phyloP scores from a whole-genome alignment of 257 asterid species.

The Capsicum baccatum region DNA sequence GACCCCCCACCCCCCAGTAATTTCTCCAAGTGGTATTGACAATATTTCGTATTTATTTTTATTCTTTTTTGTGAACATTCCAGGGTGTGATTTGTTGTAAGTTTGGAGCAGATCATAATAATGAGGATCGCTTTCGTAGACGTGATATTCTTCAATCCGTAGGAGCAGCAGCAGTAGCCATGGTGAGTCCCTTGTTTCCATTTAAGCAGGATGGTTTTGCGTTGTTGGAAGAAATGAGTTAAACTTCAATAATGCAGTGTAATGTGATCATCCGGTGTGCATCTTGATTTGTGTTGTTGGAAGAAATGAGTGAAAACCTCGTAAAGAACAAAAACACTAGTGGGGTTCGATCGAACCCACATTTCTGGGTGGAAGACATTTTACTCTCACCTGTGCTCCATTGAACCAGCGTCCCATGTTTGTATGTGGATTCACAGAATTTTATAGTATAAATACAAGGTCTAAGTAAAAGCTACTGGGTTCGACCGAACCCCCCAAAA shows the following conservation, averaged over 20 bases:
- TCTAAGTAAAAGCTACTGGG: too few species aligned
- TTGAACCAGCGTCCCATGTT: too few species aligned
- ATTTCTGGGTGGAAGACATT: too few species aligned
- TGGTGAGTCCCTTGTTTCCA: constrained; percentile 52
- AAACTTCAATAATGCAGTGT: background rate
- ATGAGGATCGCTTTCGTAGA: constrained; percentile 54
- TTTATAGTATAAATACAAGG: too few species aligned
- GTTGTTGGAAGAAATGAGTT: constrained; percentile 12
- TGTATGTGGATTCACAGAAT: too few species aligned
- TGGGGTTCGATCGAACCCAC: too few species aligned
- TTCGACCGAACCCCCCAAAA: too few species aligned
- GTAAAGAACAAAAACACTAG: too few species aligned
- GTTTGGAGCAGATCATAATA: constrained; percentile 41
- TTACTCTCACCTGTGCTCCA: too few species aligned
- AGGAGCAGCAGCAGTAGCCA: constrained; percentile 69
- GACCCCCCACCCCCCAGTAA: too few species aligned
- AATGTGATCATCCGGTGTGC: background rate
- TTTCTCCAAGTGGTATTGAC: background rate
- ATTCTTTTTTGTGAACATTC: constrained; percentile 1
- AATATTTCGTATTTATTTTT: background rate
- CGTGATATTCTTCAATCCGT: constrained; percentile 66
- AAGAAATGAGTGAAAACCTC: too few species aligned
- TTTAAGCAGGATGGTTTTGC: background rate
- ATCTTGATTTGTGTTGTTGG: background rate
- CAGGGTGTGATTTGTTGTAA: constrained; percentile 67